Percentiles rank a stretch among this genome's conserved stretches.
Conservation (phyloP, 495 filamentous ascomycete genomes). For the Neurospora sp. region DNA sequence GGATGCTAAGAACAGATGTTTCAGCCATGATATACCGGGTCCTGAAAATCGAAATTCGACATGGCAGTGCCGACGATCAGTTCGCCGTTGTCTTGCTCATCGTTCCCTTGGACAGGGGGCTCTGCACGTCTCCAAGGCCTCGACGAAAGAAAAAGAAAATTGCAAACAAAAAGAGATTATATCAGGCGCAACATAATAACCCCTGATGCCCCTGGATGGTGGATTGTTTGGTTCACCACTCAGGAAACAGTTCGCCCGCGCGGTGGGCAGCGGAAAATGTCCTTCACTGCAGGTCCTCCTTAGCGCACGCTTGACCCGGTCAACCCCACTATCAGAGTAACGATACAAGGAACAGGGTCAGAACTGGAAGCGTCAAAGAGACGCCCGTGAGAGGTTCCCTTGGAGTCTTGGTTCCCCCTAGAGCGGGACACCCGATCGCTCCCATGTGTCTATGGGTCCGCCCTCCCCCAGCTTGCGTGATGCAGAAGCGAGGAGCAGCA, state of each 20-base stretch:
- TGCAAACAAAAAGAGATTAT: neutral
- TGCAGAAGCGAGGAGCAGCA: conserved; percentile 6
- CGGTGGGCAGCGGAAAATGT: conserved; percentile 10
- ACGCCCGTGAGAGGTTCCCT: conserved; percentile 4
- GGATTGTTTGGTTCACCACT: neutral
- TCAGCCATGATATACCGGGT: neutral
- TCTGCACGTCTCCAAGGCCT: neutral
- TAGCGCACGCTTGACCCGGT: conserved; percentile 13
- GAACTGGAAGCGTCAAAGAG: neutral
- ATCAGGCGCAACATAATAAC: neutral
- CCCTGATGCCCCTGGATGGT: neutral
- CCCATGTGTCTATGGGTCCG: conserved; percentile 2
- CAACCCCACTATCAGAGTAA: conserved; percentile 14
- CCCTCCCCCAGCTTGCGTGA: conserved; percentile 11
- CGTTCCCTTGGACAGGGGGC: neutral
- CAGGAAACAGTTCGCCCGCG: neutral
- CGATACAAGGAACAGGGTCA: conserved; percentile 15
- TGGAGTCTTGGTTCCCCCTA: conserved; percentile 2
- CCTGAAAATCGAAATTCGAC: neutral
- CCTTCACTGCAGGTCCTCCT: conserved; percentile 5
- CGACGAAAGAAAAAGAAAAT: neutral
- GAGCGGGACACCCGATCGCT: neutral
- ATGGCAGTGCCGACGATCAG: neutral
- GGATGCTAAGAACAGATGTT: neutral
- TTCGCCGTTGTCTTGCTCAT: neutral